A percentile compares a stretch with the other conserved stretches of the same genome.
Conservation (phyloP, 75 land plant genomes). For the Cupressus sempervirens region DNA sequence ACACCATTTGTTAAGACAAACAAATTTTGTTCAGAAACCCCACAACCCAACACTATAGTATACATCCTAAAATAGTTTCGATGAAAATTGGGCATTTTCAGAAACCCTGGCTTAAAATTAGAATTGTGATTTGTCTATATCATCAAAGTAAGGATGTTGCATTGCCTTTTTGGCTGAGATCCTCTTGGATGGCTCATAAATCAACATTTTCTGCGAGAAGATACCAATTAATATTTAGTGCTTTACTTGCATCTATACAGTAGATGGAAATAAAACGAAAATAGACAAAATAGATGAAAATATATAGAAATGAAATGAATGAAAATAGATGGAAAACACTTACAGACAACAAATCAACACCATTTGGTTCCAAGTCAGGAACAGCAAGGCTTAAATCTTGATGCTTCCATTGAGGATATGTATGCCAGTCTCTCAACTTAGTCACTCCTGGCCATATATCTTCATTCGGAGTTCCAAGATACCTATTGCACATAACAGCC, state of each 20-base stretch:
- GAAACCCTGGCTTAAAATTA: too few relatives aligned
- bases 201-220: conserved; percentile 73
- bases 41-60: too few relatives aligned
- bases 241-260: not conserved
- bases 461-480: conserved; percentile 93
- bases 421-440: too few relatives aligned
- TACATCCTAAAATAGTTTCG: too few relatives aligned
- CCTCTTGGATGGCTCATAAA: conserved; percentile 63
- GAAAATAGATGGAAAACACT: conserved; percentile 7
- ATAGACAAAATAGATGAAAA: not conserved
- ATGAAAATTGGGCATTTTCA: too few relatives aligned
- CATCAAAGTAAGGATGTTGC: too few relatives aligned
- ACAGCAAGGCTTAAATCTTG: conserved; percentile 47
- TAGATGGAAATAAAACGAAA: not conserved
- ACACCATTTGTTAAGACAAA: too few relatives aligned
- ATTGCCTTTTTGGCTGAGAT: too few relatives aligned
- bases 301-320: not conserved
- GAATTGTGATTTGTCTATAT: too few relatives aligned
- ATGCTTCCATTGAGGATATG: conserved; percentile 47
- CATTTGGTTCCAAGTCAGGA: conserved; percentile 56
- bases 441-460: too few relatives aligned
- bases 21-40: too few relatives aligned
- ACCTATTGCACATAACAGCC: conserved; percentile 30
- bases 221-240: not conserved
- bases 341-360: conserved; percentile 71